A percentile compares a stretch with the other conserved stretches of the same genome.
phyloP scores from a whole-genome alignment of 2,329 filamentous ascomycete species.

The Orbilia ellipsospora region DNA sequence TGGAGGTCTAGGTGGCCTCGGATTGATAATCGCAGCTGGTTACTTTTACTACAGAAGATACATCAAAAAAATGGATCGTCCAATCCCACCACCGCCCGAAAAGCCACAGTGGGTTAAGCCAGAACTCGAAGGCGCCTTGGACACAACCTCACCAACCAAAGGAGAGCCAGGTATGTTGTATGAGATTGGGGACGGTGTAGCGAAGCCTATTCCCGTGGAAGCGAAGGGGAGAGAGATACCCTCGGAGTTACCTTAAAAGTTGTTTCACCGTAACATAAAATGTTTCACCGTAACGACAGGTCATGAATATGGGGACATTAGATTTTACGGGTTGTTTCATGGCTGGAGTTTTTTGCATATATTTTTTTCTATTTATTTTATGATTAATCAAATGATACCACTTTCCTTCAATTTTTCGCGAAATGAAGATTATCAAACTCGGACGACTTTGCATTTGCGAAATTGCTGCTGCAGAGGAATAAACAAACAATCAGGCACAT shows the following conservation, averaged over 20 bases:
- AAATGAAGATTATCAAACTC: too few relatives aligned
- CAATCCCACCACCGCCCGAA: constrained; percentile 34
- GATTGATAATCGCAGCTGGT: constrained; percentile 16
- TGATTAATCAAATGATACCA: constrained; percentile 38
- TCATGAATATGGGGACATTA: constrained; percentile 14
- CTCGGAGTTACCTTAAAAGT: constrained; percentile 28
- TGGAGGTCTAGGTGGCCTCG: constrained; percentile 30
- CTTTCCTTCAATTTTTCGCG: constrained; percentile 19
- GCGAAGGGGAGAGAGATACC: constrained; percentile 42
- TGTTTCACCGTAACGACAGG: constrained; percentile 16
- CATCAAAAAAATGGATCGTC: constrained; percentile 31
- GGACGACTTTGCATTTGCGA: too few relatives aligned
- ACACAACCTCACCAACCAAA: constrained; percentile 10
- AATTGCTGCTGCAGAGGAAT: too few relatives aligned
- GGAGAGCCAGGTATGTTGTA: constrained; percentile 13
- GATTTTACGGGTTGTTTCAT: background rate
- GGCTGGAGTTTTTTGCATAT: constrained; percentile 29
- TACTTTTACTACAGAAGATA: constrained; percentile 33
- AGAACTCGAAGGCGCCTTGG: constrained; percentile 38
- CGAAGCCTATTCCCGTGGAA: constrained; percentile 15
- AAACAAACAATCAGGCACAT: too few relatives aligned
- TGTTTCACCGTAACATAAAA: too few relatives aligned
- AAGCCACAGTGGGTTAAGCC: constrained; percentile 48
- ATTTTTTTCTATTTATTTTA: background rate
- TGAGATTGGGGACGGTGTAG: constrained; percentile 27